These are phyloP conservation scores for Phytophthora agathidicida DNA, from an alignment of 352 stramenopile species.

Conservation along the genomic window DNA sequence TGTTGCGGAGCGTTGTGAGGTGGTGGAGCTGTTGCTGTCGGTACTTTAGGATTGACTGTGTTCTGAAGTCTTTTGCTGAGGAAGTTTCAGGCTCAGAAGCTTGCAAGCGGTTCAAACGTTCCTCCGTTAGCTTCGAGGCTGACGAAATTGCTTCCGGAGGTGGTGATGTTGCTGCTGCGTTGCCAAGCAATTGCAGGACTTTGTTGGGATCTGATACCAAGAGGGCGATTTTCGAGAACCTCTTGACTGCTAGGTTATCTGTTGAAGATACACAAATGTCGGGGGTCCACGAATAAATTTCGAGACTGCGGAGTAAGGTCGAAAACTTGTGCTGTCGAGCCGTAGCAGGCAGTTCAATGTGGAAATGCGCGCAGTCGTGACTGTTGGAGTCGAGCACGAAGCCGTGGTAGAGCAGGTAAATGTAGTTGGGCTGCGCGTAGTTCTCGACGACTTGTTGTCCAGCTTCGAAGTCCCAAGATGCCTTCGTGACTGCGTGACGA, in stretches of 20 bases:
- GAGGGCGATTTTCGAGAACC: slow-evolving; percentile 36
- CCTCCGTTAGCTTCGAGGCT: slow-evolving; percentile 11
- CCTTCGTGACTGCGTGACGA: slow-evolving; percentile 67
- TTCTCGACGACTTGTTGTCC: slow-evolving; percentile 92
- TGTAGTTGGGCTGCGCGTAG: slow-evolving; percentile 94
- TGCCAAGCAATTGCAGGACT: slow-evolving; percentile 9
- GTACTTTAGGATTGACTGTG: slow-evolving; percentile 24
- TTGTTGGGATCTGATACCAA: slow-evolving; percentile 22
- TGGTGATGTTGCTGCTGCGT: not conserved
- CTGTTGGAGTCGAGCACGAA: slow-evolving; percentile 85
- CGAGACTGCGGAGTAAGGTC: slow-evolving; percentile 23
- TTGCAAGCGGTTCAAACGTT: slow-evolving; percentile 9
- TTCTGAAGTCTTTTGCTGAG: slow-evolving; percentile 13
- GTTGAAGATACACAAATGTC: slow-evolving; percentile 42
- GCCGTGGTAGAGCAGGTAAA: slow-evolving; percentile 93
- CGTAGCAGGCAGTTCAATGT: slow-evolving; percentile 39
- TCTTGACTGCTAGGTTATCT: slow-evolving; percentile 1
- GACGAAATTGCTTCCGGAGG: slow-evolving; percentile 9
- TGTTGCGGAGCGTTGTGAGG: slow-evolving; percentile 5
- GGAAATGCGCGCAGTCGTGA: slow-evolving; percentile 85
- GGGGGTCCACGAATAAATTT: slow-evolving; percentile 41
- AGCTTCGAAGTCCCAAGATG: slow-evolving; percentile 64
- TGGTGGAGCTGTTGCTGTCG: slow-evolving; percentile 32
- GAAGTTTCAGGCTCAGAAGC: not conserved
- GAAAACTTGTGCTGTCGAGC: slow-evolving; percentile 20